Evolutionary conservation across 371 early-diverging fungal species (phyloP).

Genomic region (Rhizopus sp.): DNA sequence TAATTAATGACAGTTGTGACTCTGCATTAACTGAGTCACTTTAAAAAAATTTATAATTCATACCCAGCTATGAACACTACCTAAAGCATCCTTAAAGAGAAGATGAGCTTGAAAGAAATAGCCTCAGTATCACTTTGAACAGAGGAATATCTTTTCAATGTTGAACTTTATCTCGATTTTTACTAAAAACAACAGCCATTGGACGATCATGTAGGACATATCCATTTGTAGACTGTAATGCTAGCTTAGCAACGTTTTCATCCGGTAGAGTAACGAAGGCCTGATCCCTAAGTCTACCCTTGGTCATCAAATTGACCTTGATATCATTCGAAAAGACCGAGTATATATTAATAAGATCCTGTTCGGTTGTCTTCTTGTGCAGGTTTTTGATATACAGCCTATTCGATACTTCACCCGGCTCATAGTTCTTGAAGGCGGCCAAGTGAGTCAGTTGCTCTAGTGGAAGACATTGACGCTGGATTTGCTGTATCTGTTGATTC

Average conservation of each 20-base stretch:
- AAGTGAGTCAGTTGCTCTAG: conserved; percentile 20
- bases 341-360: conserved; percentile 36
- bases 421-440: conserved; percentile 37
- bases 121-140: too few species aligned
- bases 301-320: conserved; percentile 33
- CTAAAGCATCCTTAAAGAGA: too few species aligned
- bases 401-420: conserved; percentile 26
- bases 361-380: conserved; percentile 27
- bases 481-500: neutral
- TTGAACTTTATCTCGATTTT: neutral
- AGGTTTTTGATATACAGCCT: conserved; percentile 47
- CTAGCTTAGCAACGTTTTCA: conserved; percentile 21
- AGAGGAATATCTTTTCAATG: too few species aligned
- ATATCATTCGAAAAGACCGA: conserved; percentile 25
- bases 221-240: conserved; percentile 38
- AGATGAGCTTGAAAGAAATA: too few species aligned
- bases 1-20: neutral
- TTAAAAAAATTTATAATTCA: neutral
- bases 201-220: conserved; percentile 37
- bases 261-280: conserved; percentile 40
- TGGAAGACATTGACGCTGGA: conserved; percentile 17
- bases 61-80: too few species aligned
- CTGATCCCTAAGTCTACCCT: conserved; percentile 40
- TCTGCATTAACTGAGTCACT: neutral
- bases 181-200: conserved; percentile 30